Conservation (phyloP, 495 filamentous ascomycete genomes). For the Penicillium tannophilum region DNA sequence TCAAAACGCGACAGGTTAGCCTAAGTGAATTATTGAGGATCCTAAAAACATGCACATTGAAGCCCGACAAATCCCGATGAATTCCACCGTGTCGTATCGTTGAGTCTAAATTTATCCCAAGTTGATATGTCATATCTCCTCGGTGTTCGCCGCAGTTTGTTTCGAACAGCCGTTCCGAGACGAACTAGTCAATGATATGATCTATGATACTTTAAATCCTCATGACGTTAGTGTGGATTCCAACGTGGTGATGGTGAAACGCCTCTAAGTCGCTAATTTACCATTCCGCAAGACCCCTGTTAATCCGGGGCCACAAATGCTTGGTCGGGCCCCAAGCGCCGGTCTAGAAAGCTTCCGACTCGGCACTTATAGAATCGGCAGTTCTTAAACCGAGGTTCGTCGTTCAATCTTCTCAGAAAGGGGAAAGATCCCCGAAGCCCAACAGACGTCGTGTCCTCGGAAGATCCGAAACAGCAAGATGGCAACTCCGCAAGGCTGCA, state of each 20-base stretch:
- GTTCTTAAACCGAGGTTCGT: not conserved
- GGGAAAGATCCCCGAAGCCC: not conserved
- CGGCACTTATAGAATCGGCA: not conserved
- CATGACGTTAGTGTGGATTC: not conserved
- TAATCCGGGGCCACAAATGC: not conserved
- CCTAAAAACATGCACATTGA: too few relatives aligned
- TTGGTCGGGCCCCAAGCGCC: too few relatives aligned
- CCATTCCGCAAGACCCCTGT: not conserved
- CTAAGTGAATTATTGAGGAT: too few relatives aligned
- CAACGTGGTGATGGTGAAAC: not conserved
- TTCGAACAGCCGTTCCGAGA: not conserved
- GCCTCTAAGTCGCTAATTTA: not conserved
- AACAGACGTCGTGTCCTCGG: not conserved
- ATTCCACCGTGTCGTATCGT: not conserved
- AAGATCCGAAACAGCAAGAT: not conserved
- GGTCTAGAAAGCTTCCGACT: not conserved
- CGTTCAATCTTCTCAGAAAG: not conserved
- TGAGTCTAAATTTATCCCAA: not conserved
- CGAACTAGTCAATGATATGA: not conserved
- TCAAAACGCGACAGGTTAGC: too few relatives aligned
- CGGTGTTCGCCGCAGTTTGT: not conserved
- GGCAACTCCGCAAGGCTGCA: not conserved
- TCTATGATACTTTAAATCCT: not conserved
- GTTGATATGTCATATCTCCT: not conserved
- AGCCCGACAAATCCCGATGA: not conserved